Evolutionary conservation across 805 yeast genomes (phyloP).

Genomic region (Priceomyces medius): DNA sequence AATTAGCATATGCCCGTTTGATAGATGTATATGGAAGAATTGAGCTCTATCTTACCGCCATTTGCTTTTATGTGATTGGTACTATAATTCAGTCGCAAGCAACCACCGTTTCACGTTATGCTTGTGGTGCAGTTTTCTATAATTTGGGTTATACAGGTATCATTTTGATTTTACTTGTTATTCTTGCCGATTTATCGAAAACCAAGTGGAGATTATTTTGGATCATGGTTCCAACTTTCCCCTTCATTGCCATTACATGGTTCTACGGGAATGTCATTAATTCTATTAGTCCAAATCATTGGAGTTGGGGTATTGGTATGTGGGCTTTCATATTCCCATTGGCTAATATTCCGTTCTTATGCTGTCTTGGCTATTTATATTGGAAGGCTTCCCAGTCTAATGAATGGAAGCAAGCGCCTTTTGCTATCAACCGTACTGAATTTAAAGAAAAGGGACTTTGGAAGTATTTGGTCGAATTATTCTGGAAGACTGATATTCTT

Average conservation of each 20-base stretch:
- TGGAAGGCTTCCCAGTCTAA: slow-evolving; percentile 15
- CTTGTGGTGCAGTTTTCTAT: slow-evolving; percentile 29
- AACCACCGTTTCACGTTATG: slow-evolving; percentile 24
- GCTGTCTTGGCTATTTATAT: slow-evolving; percentile 16
- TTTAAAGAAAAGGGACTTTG: slow-evolving; percentile 8
- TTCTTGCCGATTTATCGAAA: slow-evolving; percentile 18
- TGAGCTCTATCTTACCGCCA: slow-evolving; percentile 21
- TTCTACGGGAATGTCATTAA: slow-evolving; percentile 17
- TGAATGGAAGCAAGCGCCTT: slow-evolving; percentile 14
- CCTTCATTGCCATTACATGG: slow-evolving; percentile 21
- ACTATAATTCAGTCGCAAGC: slow-evolving; percentile 31
- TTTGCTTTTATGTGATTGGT: slow-evolving; percentile 26
- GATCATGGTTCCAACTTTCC: slow-evolving; percentile 15
- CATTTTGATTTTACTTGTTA: slow-evolving; percentile 14
- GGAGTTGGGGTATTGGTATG: slow-evolving; percentile 22
- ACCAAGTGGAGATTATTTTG: slow-evolving; percentile 18
- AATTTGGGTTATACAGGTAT: slow-evolving; percentile 17
- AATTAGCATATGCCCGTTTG: slow-evolving; percentile 28
- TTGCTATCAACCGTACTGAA: slow-evolving; percentile 8
- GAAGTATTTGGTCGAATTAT: slow-evolving; percentile 10
- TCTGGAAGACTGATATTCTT: slow-evolving; percentile 35
- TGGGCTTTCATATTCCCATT: slow-evolving; percentile 23
- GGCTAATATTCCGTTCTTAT: slow-evolving; percentile 16
- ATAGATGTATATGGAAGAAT: slow-evolving; percentile 27
- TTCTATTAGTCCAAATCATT: slow-evolving; percentile 11